Evolutionary conservation across 768 basidiomycete species (phyloP).

Genomic region (Pisolithus sp.): DNA sequence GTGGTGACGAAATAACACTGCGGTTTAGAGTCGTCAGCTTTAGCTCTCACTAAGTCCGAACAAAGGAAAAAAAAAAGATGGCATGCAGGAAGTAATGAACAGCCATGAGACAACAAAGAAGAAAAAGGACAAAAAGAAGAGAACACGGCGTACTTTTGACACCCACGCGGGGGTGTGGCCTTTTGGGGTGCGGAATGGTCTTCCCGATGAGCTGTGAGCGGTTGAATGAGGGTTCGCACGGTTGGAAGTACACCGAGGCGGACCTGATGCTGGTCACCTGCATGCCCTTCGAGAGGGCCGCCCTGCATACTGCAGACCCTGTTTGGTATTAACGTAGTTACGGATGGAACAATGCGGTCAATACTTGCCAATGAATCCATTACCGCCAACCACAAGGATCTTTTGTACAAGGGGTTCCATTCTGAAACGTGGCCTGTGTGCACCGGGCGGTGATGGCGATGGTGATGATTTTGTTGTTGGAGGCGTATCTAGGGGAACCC

Average conservation of each 20-base stretch:
- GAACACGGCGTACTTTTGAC: slow-evolving; percentile 45
- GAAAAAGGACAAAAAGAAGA: neutral
- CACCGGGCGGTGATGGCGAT: neutral
- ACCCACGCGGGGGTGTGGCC: slow-evolving; percentile 89
- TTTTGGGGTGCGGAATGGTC: slow-evolving; percentile 79
- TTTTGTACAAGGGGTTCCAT: slow-evolving; percentile 38
- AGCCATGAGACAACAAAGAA: slow-evolving; percentile 1
- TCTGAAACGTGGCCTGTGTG: neutral
- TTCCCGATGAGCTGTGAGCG: slow-evolving; percentile 71
- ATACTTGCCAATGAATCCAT: slow-evolving; percentile 86
- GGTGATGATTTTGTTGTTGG: neutral
- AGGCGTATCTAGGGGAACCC: neutral
- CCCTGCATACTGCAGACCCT: slow-evolving; percentile 92
- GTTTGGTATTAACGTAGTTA: slow-evolving; percentile 7
- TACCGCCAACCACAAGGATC: slow-evolving; percentile 95
- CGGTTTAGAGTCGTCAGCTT: neutral
- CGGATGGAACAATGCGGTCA: neutral
- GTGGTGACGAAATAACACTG: neutral
- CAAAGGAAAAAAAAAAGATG: neutral
- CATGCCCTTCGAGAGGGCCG: slow-evolving; percentile 79
- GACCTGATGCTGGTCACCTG: slow-evolving; percentile 89
- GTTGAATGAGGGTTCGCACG: neutral
- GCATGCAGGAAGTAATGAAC: neutral
- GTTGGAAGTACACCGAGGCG: slow-evolving; percentile 5
- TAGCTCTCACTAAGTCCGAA: neutral